A percentile compares a stretch with the other conserved stretches of the same genome.
These are phyloP conservation scores for Diplodia intermedia DNA, from an alignment of 2,329 filamentous ascomycete genomes.

Conservation along the genomic window DNA sequence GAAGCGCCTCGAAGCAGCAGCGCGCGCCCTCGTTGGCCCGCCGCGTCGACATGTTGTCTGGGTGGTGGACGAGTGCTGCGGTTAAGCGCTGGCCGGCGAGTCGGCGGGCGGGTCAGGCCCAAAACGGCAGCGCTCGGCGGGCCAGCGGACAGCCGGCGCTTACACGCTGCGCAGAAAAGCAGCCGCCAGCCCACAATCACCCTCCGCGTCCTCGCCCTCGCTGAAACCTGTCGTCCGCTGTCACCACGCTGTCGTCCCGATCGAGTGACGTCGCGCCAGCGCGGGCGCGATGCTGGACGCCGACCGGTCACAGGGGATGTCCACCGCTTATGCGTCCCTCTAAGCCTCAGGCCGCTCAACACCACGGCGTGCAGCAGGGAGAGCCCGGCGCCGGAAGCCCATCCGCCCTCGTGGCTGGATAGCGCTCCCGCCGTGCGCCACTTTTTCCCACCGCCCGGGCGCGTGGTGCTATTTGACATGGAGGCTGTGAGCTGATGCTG, in stretches of 20 bases:
- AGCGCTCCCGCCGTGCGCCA: constrained; percentile 22
- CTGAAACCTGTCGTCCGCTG: constrained; percentile 11
- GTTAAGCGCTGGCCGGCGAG: constrained; percentile 19
- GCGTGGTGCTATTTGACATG: not conserved
- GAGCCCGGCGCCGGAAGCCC: constrained; percentile 13
- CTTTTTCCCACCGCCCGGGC: not conserved
- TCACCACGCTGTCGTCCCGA: not conserved
- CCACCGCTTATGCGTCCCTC: constrained; percentile 5
- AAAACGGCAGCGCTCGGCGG: constrained; percentile 8
- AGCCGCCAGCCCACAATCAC: constrained; percentile 15
- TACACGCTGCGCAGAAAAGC: constrained; percentile 15
- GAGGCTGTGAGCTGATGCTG: not conserved
- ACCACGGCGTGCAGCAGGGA: not conserved
- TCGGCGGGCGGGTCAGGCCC: constrained; percentile 3
- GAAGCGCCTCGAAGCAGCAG: constrained; percentile 7
- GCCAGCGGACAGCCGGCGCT: constrained; percentile 8
- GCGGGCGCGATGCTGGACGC: not conserved
- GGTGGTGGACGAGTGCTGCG: not conserved
- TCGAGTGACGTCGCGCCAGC: not conserved
- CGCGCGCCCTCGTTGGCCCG: constrained; percentile 10
- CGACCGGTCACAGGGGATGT: constrained; percentile 4
- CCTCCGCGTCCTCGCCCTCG: not conserved
- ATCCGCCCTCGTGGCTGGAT: constrained; percentile 12
- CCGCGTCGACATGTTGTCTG: not conserved
- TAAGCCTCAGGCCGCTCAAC: constrained; percentile 18